phyloP scores from a whole-genome alignment of 768 basidiomycete genomes.

The Kwoniella dejecticola region DNA sequence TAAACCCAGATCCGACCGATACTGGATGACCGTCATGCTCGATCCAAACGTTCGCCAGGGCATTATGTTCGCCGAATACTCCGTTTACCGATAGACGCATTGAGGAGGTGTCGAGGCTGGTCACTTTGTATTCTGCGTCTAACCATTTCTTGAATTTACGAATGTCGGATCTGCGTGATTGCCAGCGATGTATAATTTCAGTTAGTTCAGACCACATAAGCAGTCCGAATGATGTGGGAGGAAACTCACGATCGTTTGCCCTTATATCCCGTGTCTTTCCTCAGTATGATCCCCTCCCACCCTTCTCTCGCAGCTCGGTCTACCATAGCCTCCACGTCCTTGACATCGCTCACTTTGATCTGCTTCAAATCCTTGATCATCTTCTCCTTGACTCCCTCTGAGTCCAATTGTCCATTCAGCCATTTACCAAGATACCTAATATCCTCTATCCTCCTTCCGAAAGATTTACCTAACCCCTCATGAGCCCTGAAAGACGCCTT shows the following conservation, averaged over 20 bases:
- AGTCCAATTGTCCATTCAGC: constrained; percentile 26
- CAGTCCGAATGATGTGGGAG: no score
- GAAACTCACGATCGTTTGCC: constrained; percentile 49
- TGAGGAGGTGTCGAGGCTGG: constrained; percentile 31
- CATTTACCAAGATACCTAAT: constrained; percentile 25
- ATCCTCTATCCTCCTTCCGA: constrained; percentile 39
- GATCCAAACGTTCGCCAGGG: constrained; percentile 45
- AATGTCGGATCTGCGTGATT: constrained; percentile 51
- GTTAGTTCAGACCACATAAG: no score
- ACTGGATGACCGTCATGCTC: constrained; percentile 48
- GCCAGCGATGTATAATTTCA: no score
- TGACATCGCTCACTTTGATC: constrained; percentile 23
- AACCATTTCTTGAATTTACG: constrained; percentile 55
- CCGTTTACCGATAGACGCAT: constrained; percentile 49
- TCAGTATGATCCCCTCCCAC: constrained; percentile 52
- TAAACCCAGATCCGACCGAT: constrained; percentile 49
- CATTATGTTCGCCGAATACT: constrained; percentile 43
- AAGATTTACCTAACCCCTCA: constrained; percentile 31
- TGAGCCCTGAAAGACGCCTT: background rate
- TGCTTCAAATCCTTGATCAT: constrained; percentile 38
- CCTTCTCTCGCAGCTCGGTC: constrained; percentile 43
- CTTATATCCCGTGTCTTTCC: constrained; percentile 48
- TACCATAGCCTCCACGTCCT: constrained; percentile 47
- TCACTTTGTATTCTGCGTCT: constrained; percentile 51
- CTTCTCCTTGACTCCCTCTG: constrained; percentile 22